Evolutionary conservation across 768 basidiomycete species (phyloP), one percentile per base, ranked within the genome.

Genomic region (Amanita molliuscula): DNA sequence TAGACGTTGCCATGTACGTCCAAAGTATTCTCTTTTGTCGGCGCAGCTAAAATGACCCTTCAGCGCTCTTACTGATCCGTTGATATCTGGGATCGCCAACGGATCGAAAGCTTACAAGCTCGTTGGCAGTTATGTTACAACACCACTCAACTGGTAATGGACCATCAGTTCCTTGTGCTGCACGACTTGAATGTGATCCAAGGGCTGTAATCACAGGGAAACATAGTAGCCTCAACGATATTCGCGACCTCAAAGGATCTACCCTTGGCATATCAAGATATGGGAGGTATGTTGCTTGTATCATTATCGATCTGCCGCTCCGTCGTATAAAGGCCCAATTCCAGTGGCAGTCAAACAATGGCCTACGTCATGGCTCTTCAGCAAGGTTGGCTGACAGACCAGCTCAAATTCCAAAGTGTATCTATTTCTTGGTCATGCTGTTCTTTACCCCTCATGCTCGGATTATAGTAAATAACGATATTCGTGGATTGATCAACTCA

Each of bases 131-230:
- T 97, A 90, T 62, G 93, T 97, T 42, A 78, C 78, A 1, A 88
- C 89, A 3, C 88, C 93, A 1, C 68, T 97, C 37, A 84, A 89
- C 68, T 97, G 91, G 93, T 82, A 41, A 15, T 26, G 41, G 15
- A 15, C 10, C 8, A 16, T n/a, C 16, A 3, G 25, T 26, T 34
- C 11, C 34, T 15, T 35, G 26, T 48, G 9, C 41, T 36, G 15
- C 10, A n/a, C 15, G 23, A 47, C 37, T 18, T 29, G 33, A 33
- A 20, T n/a, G 25, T 13, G 21, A 11, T 44, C 21, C 11, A 29
- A 88, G 94, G 94, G 95, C 91, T 1, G 88, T 97, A n/a, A 84
- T 90, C 55, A 86, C 91, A 9, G 92, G 93, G 15, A 81, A 74
- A 56, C 72, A 85, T 31, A 79, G 87, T 2, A 63, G 74, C 49